These are phyloP conservation scores for Aspergillus asperescens DNA, from an alignment of 495 filamentous ascomycete genomes.

Conservation along the genomic window DNA sequence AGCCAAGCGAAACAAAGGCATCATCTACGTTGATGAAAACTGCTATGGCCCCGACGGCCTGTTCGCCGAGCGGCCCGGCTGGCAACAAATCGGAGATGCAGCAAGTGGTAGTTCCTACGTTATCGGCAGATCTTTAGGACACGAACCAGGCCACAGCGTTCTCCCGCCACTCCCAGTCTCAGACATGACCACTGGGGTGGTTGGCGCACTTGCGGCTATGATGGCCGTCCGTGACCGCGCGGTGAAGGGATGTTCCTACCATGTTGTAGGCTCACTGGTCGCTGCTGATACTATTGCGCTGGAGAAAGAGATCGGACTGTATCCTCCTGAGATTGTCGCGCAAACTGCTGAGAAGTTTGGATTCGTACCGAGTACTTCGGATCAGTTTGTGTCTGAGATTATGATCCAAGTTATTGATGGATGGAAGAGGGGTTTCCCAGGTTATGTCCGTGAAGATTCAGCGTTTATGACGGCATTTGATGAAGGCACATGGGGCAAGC, in stretches of 20 bases:
- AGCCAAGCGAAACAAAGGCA: constrained; percentile 43
- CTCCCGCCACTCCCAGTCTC: constrained; percentile 67
- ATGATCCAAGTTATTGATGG: constrained; percentile 26
- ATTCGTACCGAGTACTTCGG: constrained; percentile 12
- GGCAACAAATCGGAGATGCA: constrained; percentile 47
- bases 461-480: constrained; percentile 27
- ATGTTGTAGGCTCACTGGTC: constrained; percentile 24
- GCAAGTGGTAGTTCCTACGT: constrained; percentile 15
- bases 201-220: constrained; percentile 52
- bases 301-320: constrained; percentile 23
- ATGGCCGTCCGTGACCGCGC: constrained; percentile 32
- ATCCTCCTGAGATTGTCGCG: constrained; percentile 19
- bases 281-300: constrained; percentile 20
- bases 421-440: constrained; percentile 25
- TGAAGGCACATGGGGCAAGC: constrained; percentile 19
- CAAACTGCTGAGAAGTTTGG: constrained; percentile 12
- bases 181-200: constrained; percentile 60
- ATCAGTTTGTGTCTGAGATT: constrained; percentile 29
- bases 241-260: constrained; percentile 26
- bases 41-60: constrained; percentile 51
- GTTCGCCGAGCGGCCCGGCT: constrained; percentile 36
- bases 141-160: constrained; percentile 55
- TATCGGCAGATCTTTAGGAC: constrained; percentile 46
- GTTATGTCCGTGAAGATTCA: constrained; percentile 21
- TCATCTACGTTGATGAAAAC: constrained; percentile 61